These are phyloP conservation scores for Ophiostoma sp. DNA, from an alignment of 2,329 filamentous ascomycete species.

Conservation along the genomic window DNA sequence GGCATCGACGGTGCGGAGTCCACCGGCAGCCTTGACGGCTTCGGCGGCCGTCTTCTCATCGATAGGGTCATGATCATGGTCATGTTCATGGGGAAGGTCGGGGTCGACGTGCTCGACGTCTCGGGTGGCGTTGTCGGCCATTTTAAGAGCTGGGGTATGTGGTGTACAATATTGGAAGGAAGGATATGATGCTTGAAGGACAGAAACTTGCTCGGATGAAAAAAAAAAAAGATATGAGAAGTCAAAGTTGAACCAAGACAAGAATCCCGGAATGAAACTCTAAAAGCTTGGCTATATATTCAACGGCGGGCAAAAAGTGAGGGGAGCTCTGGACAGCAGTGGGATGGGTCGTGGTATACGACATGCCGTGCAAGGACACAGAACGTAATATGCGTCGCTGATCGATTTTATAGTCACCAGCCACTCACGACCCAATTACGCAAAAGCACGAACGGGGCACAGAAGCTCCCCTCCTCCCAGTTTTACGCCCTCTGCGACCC, in stretches of 20 bases:
- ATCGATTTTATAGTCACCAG: not conserved
- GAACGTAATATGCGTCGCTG: not conserved
- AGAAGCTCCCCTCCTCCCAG: not conserved
- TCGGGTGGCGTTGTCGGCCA: not conserved
- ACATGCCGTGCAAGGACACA: not conserved
- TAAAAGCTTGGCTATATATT: conserved; percentile 1
- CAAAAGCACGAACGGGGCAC: not conserved
- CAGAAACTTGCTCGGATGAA: not conserved
- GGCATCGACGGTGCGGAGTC: conserved; percentile 24
- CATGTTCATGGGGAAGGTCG: conserved; percentile 6
- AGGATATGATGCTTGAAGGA: not conserved
- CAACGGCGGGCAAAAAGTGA: not conserved
- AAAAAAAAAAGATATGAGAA: not conserved
- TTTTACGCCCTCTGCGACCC: not conserved
- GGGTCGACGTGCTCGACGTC: conserved; percentile 22
- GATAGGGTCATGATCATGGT: conserved; percentile 3
- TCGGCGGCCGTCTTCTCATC: conserved; percentile 16
- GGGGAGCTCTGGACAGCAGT: not conserved
- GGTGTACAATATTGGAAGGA: not conserved
- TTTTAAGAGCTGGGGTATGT: not conserved
- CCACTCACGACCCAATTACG: not conserved
- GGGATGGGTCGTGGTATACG: not conserved
- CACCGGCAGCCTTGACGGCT: not conserved
- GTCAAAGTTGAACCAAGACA: not conserved
- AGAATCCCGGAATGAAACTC: not conserved